Evolutionary conservation across 495 filamentous ascomycete genomes (phyloP).

Genomic region (Penicillium canariense): DNA sequence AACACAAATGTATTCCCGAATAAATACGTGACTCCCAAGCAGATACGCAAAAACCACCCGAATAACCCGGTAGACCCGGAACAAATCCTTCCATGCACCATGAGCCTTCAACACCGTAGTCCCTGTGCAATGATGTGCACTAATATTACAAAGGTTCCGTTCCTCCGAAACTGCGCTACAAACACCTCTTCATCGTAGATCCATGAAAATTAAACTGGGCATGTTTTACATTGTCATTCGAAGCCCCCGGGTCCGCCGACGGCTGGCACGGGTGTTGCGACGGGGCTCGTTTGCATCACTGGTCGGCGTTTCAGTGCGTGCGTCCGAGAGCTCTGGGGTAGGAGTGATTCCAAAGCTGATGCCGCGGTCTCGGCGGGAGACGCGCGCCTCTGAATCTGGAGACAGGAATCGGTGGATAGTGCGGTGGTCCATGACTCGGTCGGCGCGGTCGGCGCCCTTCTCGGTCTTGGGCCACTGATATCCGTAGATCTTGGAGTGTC

Average conservation of each 20-base stretch:
- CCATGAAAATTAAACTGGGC: conserved; percentile 1
- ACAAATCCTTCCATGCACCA: conserved; percentile 14
- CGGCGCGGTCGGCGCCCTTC: conserved; percentile 74
- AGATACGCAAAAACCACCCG: neutral
- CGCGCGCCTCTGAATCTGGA: conserved; percentile 60
- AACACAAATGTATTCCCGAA: neutral
- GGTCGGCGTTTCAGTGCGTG: conserved; percentile 37
- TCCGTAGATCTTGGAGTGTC: conserved; percentile 93
- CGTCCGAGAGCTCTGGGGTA: conserved; percentile 41
- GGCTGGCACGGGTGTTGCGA: conserved; percentile 38
- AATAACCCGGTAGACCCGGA: neutral
- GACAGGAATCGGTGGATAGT: conserved; percentile 67
- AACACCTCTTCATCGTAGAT: conserved; percentile 1
- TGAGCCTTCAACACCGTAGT: conserved; percentile 2
- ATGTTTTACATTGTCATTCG: conserved; percentile 42
- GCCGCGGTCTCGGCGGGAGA: conserved; percentile 48
- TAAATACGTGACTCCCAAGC: neutral
- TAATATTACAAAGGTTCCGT: conserved; percentile 11
- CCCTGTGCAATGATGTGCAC: conserved; percentile 7
- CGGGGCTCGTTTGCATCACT: conserved; percentile 35
- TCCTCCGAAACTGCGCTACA: neutral
- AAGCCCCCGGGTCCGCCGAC: conserved; percentile 34
- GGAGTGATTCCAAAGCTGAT: conserved; percentile 38
- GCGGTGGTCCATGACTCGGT: conserved; percentile 70
- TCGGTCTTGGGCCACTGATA: conserved; percentile 96